Base-by-base conservation (phyloP, 306 rosid species). In the Benincasa hispida region DNA sequence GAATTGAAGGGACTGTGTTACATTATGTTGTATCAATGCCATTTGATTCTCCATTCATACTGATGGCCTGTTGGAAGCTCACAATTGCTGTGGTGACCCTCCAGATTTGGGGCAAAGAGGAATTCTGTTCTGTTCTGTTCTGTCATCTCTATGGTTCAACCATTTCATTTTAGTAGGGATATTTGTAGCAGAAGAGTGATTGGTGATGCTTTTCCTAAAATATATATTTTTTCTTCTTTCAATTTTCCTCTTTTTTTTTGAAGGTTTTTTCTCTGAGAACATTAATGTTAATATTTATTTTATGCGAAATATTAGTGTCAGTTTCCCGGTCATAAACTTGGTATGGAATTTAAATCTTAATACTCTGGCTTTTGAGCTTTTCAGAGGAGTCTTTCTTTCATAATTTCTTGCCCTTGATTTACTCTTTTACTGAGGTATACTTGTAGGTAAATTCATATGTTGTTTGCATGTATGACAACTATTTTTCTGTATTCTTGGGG, bases 281-380 rank as follows among this genome's bases (percentile, higher is more conserved):
- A 61, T 77, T 77, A 61, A 60, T 77, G 79, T 77, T 45, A 62
- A 77, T 77, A 77, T 63, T 77, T 76, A 32, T 63, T 77, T 74
- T 77, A 77, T 48, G 80, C 58, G 65, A 65, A 72, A 50, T 77
- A n/a, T 65, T 77, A 77, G 80, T 65, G 72, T 77, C 80, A 77
- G 63, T 63, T 77, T 50, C 65, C 37, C 19, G 65, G 68, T 62
- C 75, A 63, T 58, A n/a, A 48, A 77, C 74, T 77, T 63, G 60
- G 8, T 47, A 76, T 76, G 60, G 60, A 61, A 47, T 59, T 76
- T 12, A 39, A 50, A 74, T 57, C 50, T 75, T 56, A 9, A 56
- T 56, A 22, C 77, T 72, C 76, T 73, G 61, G 10, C 12, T 50
- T 30, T 19, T 24, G 58, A 70, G 76, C 77, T 18, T 47, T 13